phyloP scores from a whole-genome alignment of 331 rosid genomes.

The Erythrophleum ivorense region DNA sequence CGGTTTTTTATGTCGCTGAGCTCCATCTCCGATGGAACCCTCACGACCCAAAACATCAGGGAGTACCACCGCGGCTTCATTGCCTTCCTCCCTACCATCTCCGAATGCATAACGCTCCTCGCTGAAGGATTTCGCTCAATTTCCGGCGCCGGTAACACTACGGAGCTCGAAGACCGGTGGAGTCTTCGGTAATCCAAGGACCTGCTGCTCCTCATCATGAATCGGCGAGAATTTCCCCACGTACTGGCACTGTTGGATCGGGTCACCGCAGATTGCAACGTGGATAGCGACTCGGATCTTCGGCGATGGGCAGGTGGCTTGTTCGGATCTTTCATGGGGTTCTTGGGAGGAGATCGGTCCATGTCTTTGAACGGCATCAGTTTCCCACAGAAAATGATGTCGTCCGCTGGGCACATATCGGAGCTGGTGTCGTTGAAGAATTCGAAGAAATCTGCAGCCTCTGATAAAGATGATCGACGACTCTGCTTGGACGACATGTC shows the following conservation, averaged over 20 bases:
- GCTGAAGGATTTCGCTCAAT: conserved; percentile 50
- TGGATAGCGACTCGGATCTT: conserved; percentile 66
- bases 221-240: conserved; percentile 35
- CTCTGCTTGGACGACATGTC: conserved; percentile 44
- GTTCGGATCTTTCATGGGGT: background rate
- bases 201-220: conserved; percentile 65
- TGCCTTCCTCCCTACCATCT: conserved; percentile 39
- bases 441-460: conserved; percentile 57
- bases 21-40: conserved; percentile 78
- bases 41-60: conserved; percentile 70
- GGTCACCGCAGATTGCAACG: conserved; percentile 47
- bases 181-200: conserved; percentile 62
- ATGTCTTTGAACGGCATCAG: conserved; percentile 64
- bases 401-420: conserved; percentile 77
- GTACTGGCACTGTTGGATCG: conserved; percentile 60
- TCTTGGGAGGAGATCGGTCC: background rate
- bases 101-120: conserved; percentile 46
- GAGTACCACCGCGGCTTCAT: conserved; percentile 77
- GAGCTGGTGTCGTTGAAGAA: conserved; percentile 64
- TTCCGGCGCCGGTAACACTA: conserved; percentile 35
- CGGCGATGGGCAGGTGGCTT: conserved; percentile 41
- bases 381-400: conserved; percentile 77
- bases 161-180: conserved; percentile 42
- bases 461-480: conserved; percentile 49
- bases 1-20: conserved; percentile 77